Percentiles rank a stretch among this genome's conserved stretches.
Evolutionary conservation across 176 grass and related monocot genomes (phyloP).

Genomic region (Olyra latifolia): DNA sequence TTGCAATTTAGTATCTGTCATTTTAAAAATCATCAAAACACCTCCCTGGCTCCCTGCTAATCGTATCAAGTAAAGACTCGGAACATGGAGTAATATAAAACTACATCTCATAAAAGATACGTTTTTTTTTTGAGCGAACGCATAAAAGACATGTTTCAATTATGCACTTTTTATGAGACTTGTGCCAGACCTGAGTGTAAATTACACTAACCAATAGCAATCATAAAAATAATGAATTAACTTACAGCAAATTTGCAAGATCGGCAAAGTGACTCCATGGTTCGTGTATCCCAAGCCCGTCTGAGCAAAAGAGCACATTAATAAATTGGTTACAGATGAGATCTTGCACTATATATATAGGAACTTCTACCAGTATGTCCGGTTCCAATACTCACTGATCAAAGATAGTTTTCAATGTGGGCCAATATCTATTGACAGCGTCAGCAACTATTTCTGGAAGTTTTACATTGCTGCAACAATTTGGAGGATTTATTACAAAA

Average conservation of each 20-base stretch:
- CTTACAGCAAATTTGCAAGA: constrained; percentile 99
- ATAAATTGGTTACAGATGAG: not conserved
- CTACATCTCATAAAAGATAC: not conserved
- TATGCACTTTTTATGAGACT: not conserved
- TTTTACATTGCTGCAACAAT: constrained; percentile 75
- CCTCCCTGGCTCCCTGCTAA: not conserved
- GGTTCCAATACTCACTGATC: constrained; percentile 65
- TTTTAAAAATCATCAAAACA: constrained; percentile 1
- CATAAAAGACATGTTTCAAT: constrained; percentile 5
- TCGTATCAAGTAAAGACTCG: not conserved
- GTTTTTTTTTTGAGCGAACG: too few relatives aligned
- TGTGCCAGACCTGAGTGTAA: constrained; percentile 30
- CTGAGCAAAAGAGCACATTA: constrained; percentile 43
- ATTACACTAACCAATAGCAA: constrained; percentile 27
- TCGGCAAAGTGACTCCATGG: constrained; percentile 96
- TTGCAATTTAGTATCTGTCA: not conserved
- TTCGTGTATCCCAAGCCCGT: constrained; percentile 93
- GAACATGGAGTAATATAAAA: not conserved
- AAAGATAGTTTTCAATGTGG: constrained; percentile 82
- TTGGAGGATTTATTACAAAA: constrained; percentile 34
- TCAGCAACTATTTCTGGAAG: constrained; percentile 93
- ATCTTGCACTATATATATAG: constrained; percentile 10
- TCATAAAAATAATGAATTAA: constrained; percentile 25
- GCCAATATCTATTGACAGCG: constrained; percentile 83
- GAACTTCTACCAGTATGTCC: constrained; percentile 17